A percentile compares a stretch with the other conserved stretches of the same genome.
Conservation (phyloP, 2,329 filamentous ascomycete genomes). For the Ophiobolus disseminans region DNA sequence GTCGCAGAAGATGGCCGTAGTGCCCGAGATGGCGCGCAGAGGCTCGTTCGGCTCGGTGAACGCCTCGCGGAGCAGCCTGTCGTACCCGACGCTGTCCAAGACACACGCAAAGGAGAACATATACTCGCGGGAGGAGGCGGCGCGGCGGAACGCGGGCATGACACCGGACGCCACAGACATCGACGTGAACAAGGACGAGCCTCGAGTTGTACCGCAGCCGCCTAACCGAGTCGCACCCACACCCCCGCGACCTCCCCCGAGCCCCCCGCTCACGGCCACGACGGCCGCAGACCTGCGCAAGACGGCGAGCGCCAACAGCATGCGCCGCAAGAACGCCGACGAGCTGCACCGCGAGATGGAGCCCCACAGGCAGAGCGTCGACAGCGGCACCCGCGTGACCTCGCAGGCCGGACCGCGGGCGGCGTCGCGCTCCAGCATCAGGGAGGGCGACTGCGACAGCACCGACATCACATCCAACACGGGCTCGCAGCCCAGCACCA, state of each 20-base stretch:
- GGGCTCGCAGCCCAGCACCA: slow-evolving; percentile 49
- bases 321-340: slow-evolving; percentile 49
- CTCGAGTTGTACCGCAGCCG: slow-evolving; percentile 13
- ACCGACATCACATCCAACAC: slow-evolving; percentile 55
- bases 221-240: slow-evolving; percentile 27
- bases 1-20: slow-evolving; percentile 48
- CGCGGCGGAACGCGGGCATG: slow-evolving; percentile 38
- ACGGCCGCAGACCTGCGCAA: slow-evolving; percentile 52
- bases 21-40: slow-evolving; percentile 58
- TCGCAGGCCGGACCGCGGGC: slow-evolving; percentile 45
- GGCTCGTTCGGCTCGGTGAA: slow-evolving; percentile 42
- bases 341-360: slow-evolving; percentile 46
- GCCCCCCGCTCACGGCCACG: slow-evolving; percentile 55
- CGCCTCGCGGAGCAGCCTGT: slow-evolving; percentile 56
- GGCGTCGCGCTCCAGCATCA: slow-evolving; percentile 53
- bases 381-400: slow-evolving; percentile 47
- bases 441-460: slow-evolving; percentile 48
- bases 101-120: slow-evolving; percentile 89
- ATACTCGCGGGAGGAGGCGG: slow-evolving; percentile 59
- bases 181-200: slow-evolving; percentile 33
- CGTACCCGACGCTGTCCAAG: slow-evolving; percentile 87
- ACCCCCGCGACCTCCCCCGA: slow-evolving; percentile 52
- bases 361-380: slow-evolving; percentile 51
- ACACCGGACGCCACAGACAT: slow-evolving; percentile 54
- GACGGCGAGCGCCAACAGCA: slow-evolving; percentile 54